Evolutionary conservation across 2,329 filamentous ascomycete genomes (phyloP), one percentile per base, ranked within the genome.

Genomic region (Colletotrichum incanum): DNA sequence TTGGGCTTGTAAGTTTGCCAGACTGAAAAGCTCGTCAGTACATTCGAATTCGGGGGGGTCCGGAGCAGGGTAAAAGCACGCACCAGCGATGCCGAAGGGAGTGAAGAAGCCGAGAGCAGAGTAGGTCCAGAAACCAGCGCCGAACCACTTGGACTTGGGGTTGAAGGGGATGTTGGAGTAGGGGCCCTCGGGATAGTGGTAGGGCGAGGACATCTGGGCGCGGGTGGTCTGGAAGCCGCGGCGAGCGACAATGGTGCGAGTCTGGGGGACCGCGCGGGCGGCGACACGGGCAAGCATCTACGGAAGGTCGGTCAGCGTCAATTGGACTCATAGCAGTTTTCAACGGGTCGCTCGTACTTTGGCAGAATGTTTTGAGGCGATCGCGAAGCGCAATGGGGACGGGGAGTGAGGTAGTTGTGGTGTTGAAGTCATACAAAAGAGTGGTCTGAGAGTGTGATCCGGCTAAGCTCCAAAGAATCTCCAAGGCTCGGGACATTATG

Each of bases 101-200:
- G 86, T 79, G 77, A 86, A 81, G 84, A 92, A 92, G 74, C 89
- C 89, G 74, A 84, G 81, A 78, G 79, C 81, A 79, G 83, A 82
- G 87, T 93, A 96, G 75, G 82, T 82, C 93, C 94, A 97, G 92
- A 93, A 99, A 85, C 92, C 89, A 78, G 94, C 74, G 76, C 87
- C 90, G 84, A 99, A 99, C 86, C 89, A 93, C 86, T 92, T 94
- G 82, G 92, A 96, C 87, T 94, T 89, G 77, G 96, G 93, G 90
- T 99, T 97, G 92, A 99, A 99, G 77, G 96, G 96, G 77, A 99
- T 86, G 90, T 98, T 98, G 88, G 90, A 92, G 86, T 94, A 93
- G 81, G 96, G 94, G 76, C 96, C 96, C 88, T 98, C 96, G 79
- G 96, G 93, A 89, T 99, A 99, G 90, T 99, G 96, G 92, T 97